These are phyloP conservation scores for Tolypocladium nubicola DNA, from an alignment of 2,329 filamentous ascomycete species.

Conservation along the genomic window DNA sequence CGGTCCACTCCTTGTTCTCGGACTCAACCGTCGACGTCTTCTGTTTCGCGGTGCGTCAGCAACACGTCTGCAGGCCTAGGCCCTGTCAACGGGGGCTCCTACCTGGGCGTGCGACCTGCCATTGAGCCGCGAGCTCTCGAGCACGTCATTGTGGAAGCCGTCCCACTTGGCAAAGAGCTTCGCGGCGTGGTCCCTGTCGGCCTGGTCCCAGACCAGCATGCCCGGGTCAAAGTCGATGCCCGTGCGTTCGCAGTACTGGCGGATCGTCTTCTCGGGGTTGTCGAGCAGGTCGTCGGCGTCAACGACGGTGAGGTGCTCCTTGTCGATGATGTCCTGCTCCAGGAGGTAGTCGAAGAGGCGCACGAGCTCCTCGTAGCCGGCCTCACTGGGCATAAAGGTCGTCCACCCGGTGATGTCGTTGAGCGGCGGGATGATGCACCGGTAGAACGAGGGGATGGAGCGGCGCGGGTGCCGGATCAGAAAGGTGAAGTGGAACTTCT, in stretches of 20 bases:
- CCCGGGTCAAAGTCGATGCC: conserved; percentile 63
- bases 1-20: conserved; percentile 60
- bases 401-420: conserved; percentile 74
- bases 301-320: conserved; percentile 67
- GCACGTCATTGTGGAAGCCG: conserved; percentile 92
- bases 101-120: conserved; percentile 55
- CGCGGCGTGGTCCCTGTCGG: conserved; percentile 61
- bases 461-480: conserved; percentile 91
- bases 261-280: conserved; percentile 63
- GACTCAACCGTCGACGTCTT: conserved; percentile 53
- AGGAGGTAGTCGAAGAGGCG: conserved; percentile 79
- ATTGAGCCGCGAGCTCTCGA: conserved; percentile 68
- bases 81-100: neutral
- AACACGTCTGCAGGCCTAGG: neutral
- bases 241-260: conserved; percentile 71
- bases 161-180: conserved; percentile 91
- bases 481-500: conserved; percentile 87
- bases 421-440: conserved; percentile 84
- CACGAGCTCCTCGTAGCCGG: conserved; percentile 82
- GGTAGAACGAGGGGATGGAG: conserved; percentile 87
- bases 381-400: conserved; percentile 78
- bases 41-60: conserved; percentile 21
- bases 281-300: conserved; percentile 93
- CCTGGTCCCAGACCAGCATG: conserved; percentile 80
- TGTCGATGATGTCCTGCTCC: conserved; percentile 58